Conservation (phyloP, 164 flowering plant genomes). For the Tetracentron sinense region DNA sequence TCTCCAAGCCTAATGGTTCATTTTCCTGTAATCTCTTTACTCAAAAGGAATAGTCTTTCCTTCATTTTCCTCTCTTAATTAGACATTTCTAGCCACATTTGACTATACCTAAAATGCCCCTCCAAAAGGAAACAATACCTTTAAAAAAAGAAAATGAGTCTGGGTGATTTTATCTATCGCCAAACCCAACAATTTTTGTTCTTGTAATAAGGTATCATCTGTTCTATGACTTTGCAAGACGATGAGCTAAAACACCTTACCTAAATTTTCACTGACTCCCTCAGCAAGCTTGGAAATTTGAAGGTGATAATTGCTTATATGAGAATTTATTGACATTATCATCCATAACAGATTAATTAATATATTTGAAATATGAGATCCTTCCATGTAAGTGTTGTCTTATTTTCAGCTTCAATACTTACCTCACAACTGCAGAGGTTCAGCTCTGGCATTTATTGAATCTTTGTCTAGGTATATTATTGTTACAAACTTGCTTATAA, state of each 20-base stretch:
- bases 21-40: too few species aligned
- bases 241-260: constrained; percentile 95
- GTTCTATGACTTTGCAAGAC: constrained; percentile 47
- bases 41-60: too few species aligned
- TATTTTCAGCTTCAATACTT: constrained; percentile 80
- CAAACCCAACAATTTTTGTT: too few species aligned
- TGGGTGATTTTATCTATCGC: too few species aligned
- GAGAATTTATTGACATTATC: background rate
- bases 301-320: constrained; percentile 38
- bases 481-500: too few species aligned
- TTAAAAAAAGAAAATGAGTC: too few species aligned
- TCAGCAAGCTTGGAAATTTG: constrained; percentile 92
- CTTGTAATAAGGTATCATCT: background rate
- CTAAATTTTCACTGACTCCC: constrained; percentile 77
- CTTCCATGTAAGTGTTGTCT: constrained; percentile 4
- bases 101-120: too few species aligned
- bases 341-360: background rate
- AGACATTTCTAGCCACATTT: too few species aligned
- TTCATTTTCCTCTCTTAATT: too few species aligned
- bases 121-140: too few species aligned
- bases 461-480: constrained; percentile 96
- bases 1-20: too few species aligned
- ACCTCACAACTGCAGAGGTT: constrained; percentile 80
- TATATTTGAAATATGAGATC: background rate
- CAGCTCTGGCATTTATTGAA: constrained; percentile 88